Conservation (phyloP, 1,284 basidiomycete genomes). For the Malassezia equina region DNA sequence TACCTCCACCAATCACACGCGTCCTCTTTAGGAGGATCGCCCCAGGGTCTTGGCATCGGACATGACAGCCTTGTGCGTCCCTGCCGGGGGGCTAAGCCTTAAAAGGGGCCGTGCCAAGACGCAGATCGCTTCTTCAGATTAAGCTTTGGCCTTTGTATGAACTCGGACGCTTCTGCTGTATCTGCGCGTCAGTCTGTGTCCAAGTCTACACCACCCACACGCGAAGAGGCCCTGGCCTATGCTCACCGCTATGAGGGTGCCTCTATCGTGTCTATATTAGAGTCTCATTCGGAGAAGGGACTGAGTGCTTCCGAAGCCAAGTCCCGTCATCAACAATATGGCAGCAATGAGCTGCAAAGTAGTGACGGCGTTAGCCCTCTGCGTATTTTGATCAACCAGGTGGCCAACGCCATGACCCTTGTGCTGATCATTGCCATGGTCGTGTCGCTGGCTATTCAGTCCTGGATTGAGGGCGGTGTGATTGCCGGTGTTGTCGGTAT, state of each 20-base stretch:
- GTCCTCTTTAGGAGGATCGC: not conserved
- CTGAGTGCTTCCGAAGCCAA: constrained; percentile 28
- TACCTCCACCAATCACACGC: not conserved
- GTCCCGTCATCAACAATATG: constrained; percentile 28
- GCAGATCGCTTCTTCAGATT: not conserved
- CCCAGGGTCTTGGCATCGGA: not conserved
- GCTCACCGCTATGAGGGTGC: constrained; percentile 6
- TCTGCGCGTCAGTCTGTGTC: not conserved
- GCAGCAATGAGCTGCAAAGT: constrained; percentile 39
- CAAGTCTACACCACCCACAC: not conserved
- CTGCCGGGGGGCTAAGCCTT: not conserved
- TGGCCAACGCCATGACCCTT: constrained; percentile 47
- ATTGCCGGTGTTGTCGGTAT: constrained; percentile 58
- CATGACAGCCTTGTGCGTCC: not conserved
- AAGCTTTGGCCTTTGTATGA: not conserved
- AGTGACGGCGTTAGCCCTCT: constrained; percentile 33
- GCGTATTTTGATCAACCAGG: constrained; percentile 37
- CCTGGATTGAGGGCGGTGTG: constrained; percentile 60
- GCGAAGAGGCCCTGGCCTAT: constrained; percentile 4
- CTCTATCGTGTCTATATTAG: constrained; percentile 1
- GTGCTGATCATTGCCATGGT: constrained; percentile 56
- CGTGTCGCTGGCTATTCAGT: constrained; percentile 55
- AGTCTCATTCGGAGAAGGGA: constrained; percentile 15
- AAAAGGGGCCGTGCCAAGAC: not conserved
- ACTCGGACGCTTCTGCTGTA: not conserved